Base-by-base conservation (phyloP, 2,329 filamentous ascomycete species). In the Colletotrichum melonis region DNA sequence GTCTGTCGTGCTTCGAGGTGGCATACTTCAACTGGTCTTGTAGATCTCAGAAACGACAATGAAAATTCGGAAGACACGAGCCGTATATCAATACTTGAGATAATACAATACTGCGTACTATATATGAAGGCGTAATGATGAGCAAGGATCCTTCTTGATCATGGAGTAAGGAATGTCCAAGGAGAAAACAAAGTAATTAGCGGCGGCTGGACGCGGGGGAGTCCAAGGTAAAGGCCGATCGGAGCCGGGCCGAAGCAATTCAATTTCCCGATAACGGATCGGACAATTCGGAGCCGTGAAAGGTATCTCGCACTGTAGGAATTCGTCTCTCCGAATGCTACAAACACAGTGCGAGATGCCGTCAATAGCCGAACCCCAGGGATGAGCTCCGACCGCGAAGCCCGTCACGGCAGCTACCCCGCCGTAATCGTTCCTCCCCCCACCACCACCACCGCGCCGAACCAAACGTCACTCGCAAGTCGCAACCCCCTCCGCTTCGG, bases 331-430 rank as follows among this genome's bases (percentile, higher is more conserved):
- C 1, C 7, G 7, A 30, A 30, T 30, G 28, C 28, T 2, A 8
- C 28, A 32, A 1, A 3, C 9, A 63, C 60, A 54, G 60, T 63
- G 28, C 16, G 16, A 52, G 1, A 5, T 11, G 11, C 14, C 8
- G 14, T 12, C 42, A 16, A 3, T 59, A 55, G 28, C 66, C 65
- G 69, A 60, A 55, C 24, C 49, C 4, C 69, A 59, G 46, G 66
- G 66, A 63, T 69, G 30, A 69, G 69, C 69, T 69, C 66, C 70
- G 59, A 72, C 58, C 32, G 32, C 54, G 38, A 42, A 28, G 59
- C 52, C 63, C 26, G 68, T 42, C 24, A 26, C 38, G 54, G 59
- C 60, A 69, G 70, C 70, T 70, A 73, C 70, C 70, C 70, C 70
- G 70, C 70, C 70, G 60, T 56, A 60, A 65, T 70, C 60, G 60